phyloP scores from a whole-genome alignment of 2,329 filamentous ascomycete species.

The Penicillium occitanis region DNA sequence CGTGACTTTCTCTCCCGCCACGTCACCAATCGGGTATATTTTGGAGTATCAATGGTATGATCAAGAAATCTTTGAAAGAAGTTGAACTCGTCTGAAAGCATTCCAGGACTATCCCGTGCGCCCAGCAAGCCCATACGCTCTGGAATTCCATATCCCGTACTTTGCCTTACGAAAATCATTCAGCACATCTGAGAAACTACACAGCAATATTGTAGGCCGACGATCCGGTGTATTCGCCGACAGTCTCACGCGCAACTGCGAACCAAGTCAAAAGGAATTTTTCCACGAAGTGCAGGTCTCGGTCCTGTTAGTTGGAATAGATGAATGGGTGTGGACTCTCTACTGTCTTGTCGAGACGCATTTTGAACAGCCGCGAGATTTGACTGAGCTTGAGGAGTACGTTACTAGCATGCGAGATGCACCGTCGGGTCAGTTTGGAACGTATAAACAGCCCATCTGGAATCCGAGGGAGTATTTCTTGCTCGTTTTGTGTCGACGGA shows the following conservation, averaged over 20 bases:
- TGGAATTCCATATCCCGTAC: neutral
- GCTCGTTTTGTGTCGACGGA: neutral
- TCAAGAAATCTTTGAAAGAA: neutral
- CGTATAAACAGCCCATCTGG: too few species aligned
- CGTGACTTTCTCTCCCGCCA: slow-evolving; percentile 9
- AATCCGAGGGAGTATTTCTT: slow-evolving; percentile 10
- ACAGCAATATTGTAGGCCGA: neutral
- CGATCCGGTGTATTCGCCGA: neutral
- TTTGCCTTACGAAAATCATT: neutral
- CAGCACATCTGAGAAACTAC: neutral
- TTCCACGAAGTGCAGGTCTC: slow-evolving; percentile 6
- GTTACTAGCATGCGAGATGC: slow-evolving; percentile 1
- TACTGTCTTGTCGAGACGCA: slow-evolving; percentile 1
- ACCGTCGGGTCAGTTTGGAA: too few species aligned
- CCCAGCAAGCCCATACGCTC: neutral
- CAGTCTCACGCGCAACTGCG: neutral
- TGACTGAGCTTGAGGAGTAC: neutral
- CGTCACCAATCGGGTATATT: neutral
- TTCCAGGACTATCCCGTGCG: too few species aligned
- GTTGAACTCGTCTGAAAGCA: too few species aligned
- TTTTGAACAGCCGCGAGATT: neutral
- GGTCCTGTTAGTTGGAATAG: slow-evolving; percentile 4
- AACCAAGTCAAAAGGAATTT: neutral
- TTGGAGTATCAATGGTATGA: slow-evolving; percentile 8
- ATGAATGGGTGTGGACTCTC: slow-evolving; percentile 14